Conservation (phyloP, 305 asterid species). For the Solanum chacoense region DNA sequence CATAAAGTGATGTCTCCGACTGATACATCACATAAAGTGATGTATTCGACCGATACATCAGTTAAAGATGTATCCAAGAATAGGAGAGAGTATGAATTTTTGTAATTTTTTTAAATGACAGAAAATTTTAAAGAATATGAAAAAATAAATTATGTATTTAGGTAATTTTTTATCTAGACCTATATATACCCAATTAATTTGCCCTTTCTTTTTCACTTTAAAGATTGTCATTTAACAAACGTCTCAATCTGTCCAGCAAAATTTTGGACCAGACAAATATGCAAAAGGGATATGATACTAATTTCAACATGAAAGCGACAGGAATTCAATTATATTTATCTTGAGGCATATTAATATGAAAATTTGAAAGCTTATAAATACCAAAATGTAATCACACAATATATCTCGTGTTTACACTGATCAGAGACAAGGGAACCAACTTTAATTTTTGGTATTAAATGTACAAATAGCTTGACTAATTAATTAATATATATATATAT, state of each 20-base stretch:
- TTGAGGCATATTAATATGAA: not conserved
- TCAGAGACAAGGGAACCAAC: not conserved
- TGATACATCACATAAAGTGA: not conserved
- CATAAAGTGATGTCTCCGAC: too few species aligned
- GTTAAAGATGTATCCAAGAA: too few species aligned
- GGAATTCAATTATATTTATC: not conserved
- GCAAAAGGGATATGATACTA: not conserved
- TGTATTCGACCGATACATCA: not conserved
- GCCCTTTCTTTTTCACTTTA: not conserved
- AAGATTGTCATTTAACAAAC: not conserved
- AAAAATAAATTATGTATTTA: too few species aligned
- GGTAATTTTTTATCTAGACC: not conserved
- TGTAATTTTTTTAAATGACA: too few species aligned
- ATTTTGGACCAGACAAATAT: not conserved
- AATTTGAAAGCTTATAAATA: not conserved
- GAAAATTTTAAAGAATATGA: fast-evolving
- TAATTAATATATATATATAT: not conserved
- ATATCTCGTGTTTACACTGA: not conserved
- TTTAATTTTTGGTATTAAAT: not conserved
- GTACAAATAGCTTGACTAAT: not conserved
- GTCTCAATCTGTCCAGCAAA: not conserved
- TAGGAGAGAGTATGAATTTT: too few species aligned
- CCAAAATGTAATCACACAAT: not conserved
- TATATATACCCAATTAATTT: not conserved
- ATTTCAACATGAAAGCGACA: not conserved